Percentiles rank a stretch among this genome's conserved stretches.
Conservation (phyloP, 140 eudicot genomes). For the Senecio squalidus region DNA sequence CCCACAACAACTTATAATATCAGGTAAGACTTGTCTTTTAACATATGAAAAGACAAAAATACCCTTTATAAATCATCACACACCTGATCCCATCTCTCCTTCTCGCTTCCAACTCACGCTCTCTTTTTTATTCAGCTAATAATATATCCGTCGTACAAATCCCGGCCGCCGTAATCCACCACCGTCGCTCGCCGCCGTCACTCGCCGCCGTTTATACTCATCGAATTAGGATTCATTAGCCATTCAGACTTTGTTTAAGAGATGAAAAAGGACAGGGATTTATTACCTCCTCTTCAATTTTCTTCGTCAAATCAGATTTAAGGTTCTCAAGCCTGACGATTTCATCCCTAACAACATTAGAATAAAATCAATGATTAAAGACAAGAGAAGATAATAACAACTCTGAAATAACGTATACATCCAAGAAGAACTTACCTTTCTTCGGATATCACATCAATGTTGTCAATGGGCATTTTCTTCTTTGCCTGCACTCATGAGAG, state of each 20-base stretch:
- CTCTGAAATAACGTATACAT: too few species aligned
- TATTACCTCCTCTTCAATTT: constrained; percentile 57
- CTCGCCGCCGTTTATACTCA: background rate
- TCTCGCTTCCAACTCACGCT: too few species aligned
- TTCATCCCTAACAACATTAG: constrained; percentile 49
- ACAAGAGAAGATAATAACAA: background rate
- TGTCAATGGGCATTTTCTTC: constrained; percentile 77
- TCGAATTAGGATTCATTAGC: background rate
- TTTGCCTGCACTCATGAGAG: constrained; percentile 62
- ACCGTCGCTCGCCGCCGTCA: too few species aligned
- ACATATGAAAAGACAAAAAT: too few species aligned
- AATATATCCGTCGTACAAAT: too few species aligned
- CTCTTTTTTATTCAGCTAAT: too few species aligned
- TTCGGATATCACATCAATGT: constrained; percentile 41
- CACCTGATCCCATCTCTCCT: too few species aligned
- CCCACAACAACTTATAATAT: too few species aligned
- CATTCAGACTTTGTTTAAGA: background rate
- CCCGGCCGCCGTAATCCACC: too few species aligned
- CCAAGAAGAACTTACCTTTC: constrained; percentile 87
- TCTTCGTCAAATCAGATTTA: constrained; percentile 47
- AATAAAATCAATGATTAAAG: constrained; percentile 1
- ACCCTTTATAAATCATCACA: too few species aligned
- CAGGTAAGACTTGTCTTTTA: too few species aligned
- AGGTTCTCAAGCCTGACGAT: constrained; percentile 59
- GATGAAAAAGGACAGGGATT: background rate